Base-by-base conservation (phyloP, 257 asterid species). In the Nicotiana undulata region DNA sequence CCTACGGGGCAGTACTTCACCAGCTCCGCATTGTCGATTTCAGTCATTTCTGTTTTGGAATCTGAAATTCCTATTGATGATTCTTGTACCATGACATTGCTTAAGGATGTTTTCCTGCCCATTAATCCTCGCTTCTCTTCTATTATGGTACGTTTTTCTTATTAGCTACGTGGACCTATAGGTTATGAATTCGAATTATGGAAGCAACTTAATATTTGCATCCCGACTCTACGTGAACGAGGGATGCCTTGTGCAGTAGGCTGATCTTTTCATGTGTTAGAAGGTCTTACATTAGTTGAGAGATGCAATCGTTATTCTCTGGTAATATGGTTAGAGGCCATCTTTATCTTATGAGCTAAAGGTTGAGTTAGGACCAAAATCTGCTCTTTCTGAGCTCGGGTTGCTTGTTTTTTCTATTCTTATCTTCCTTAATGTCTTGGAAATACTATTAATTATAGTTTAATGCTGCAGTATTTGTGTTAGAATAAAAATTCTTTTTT, bases 91-190 rank as follows among this genome's bases (percentile, higher is more conserved):
- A 5, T 82, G 15, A 60, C 56, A 20, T 4, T 74, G 79, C 22
- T 83, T 16, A 63, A 55, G 75, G 86, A 87, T 24, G 82, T 88
- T 56, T 84, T 88, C 67, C 53, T 82, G 56, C 88, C 91, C 16
- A 81, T 86, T 34, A 86, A 81, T 68, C 88, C 85, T 11, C 83
- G 91, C 2, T 88, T 88, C 56, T 88, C 91, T 72, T 88, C 91
- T 4, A 70, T 88, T 66, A 88, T 88, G 91, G 91, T 88, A 80
- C 26, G 9, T n/a, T 34, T 56, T 37, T 2, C 6, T 22, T 31
- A 11, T 5, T 4, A 16, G 1, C n/a, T 28, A 1, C 31, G 1
- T 37, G 6, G 46, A 6, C 9, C 0, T 34, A 34, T 37, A 37
- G 1, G 2, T 37, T 34, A 6, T 6, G 44, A 1, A 2, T 34